A percentile compares a stretch with the other conserved stretches of the same genome.
These are phyloP conservation scores for Mucor lusitanicus DNA, from an alignment of 371 early-diverging fungal species.

Conservation along the genomic window DNA sequence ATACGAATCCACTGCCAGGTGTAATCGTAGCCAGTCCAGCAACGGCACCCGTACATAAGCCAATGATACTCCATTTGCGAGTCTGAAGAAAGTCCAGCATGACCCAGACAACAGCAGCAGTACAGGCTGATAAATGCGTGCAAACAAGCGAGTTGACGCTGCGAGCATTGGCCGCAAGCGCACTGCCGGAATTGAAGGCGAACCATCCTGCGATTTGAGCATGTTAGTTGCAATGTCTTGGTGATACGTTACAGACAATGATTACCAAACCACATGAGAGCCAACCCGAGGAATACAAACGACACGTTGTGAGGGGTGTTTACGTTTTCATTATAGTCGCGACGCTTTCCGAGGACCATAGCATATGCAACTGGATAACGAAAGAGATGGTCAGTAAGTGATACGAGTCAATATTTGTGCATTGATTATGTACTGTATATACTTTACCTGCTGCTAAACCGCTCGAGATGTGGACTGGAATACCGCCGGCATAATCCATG, in stretches of 20 bases:
- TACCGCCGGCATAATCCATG: slow-evolving; percentile 86
- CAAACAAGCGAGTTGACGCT: slow-evolving; percentile 71
- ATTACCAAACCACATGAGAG: slow-evolving; percentile 82
- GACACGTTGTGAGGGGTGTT: slow-evolving; percentile 79
- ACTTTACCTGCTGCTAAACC: slow-evolving; percentile 66
- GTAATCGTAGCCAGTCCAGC: slow-evolving; percentile 82
- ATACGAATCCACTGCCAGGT: slow-evolving; percentile 77
- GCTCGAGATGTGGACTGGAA: slow-evolving; percentile 82
- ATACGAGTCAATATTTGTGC: not conserved
- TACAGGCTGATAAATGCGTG: slow-evolving; percentile 72
- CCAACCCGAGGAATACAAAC: slow-evolving; percentile 78
- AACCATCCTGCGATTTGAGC: slow-evolving; percentile 26
- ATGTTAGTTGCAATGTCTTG: not conserved
- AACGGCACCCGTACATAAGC: slow-evolving; percentile 84
- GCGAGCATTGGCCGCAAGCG: slow-evolving; percentile 70
- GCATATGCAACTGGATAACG: slow-evolving; percentile 67
- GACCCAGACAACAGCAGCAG: slow-evolving; percentile 74
- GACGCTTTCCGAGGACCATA: slow-evolving; percentile 74
- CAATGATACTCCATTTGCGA: slow-evolving; percentile 73
- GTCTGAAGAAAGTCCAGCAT: slow-evolving; percentile 65
- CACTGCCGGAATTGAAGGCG: slow-evolving; percentile 48
- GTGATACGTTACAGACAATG: not conserved
- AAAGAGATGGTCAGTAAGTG: not conserved
- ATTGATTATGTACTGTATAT: not conserved
- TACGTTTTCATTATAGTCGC: slow-evolving; percentile 61